Evolutionary conservation across 805 yeast genomes (phyloP), one percentile per base, ranked within the genome.

Genomic region (Phaffomyces antillensis): DNA sequence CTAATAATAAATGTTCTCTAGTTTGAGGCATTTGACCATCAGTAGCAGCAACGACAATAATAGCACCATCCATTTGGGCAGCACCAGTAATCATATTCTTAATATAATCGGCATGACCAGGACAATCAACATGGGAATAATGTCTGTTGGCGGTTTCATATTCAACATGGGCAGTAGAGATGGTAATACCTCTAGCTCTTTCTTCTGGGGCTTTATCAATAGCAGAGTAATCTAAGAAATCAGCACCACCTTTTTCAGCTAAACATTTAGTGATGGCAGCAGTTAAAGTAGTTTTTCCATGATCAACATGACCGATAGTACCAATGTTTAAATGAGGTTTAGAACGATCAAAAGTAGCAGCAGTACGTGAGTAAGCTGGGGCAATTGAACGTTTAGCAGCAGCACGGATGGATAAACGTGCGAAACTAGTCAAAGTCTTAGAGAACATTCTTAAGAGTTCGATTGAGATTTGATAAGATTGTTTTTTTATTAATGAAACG

Each of bases 11-110:
- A 75, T 93, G 99, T 76, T 93, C 99, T 76, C 98, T 87, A 58
- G 99, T 93, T 76, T 93, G 99, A 65, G 97, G 98, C 98, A 91
- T 93, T 74, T 89, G 96, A 64, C 99, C 99, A 65, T 93, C 99
- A 47, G 96, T 76, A 52, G 99, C 99, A 63, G 98, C 99, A 68
- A 93, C 98, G 51, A 91, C 98, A 73, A 91, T 91, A 60, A 91
- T 90, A 56, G 97, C 98, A 77, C 98, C 97, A 70, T 91, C 98
- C 97, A 90, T 90, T 70, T 91, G 96, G 61, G 98, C 96, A 61
- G 98, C 97, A 83, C 98, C 98, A 56, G 96, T 88, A 69, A 91
- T 91, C 98, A 91, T 91, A 72, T 91, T 91, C 77, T 91, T 91
- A 72, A 91, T 91, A 73, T 90, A 91, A 77, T 91, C 98, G 54